A percentile compares a stretch with the other conserved stretches of the same genome.
Evolutionary conservation across 768 basidiomycete species (phyloP).

Genomic region (Crassisporium funariophilum): DNA sequence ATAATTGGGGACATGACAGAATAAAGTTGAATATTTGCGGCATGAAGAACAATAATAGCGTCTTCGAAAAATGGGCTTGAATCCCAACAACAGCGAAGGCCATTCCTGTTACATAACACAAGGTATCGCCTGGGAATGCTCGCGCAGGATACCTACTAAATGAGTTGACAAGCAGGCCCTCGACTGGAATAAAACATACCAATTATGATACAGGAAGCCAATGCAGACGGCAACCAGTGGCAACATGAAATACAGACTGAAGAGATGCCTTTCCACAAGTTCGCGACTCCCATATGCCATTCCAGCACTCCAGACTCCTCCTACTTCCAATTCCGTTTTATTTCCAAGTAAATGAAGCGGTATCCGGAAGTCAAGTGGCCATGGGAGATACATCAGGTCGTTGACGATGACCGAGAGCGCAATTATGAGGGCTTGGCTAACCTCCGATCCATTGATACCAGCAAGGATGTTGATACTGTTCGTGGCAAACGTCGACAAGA

Average conservation of each 20-base stretch:
- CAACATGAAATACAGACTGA: constrained; percentile 96
- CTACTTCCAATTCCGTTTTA: constrained; percentile 67
- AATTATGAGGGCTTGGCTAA: constrained; percentile 90
- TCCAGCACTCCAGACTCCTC: constrained; percentile 80
- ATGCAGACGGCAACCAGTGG: constrained; percentile 89
- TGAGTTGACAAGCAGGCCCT: no score
- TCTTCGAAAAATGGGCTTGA: constrained; percentile 97
- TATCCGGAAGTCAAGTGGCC: constrained; percentile 74
- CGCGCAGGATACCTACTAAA: constrained; percentile 98
- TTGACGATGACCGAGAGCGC: constrained; percentile 89
- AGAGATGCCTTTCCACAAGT: constrained; percentile 90
- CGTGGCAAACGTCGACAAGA: constrained; percentile 94
- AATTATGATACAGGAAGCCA: constrained; percentile 95
- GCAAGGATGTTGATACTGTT: constrained; percentile 99
- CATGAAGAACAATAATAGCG: constrained; percentile 92
- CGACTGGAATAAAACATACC: constrained; percentile 60
- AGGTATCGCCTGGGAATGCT: constrained; percentile 94
- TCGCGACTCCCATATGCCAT: constrained; percentile 86
- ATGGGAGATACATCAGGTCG: constrained; percentile 92
- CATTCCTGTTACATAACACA: constrained; percentile 98
- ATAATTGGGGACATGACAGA: constrained; percentile 91
- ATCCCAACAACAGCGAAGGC: constrained; percentile 98
- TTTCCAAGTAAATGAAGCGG: constrained; percentile 71
- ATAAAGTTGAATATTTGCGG: constrained; percentile 99
- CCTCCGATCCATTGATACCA: constrained; percentile 96